Evolutionary conservation across 1,284 basidiomycete genomes (phyloP), one percentile per base, ranked within the genome.

Genomic region (Fomitiporia mediterranea): DNA sequence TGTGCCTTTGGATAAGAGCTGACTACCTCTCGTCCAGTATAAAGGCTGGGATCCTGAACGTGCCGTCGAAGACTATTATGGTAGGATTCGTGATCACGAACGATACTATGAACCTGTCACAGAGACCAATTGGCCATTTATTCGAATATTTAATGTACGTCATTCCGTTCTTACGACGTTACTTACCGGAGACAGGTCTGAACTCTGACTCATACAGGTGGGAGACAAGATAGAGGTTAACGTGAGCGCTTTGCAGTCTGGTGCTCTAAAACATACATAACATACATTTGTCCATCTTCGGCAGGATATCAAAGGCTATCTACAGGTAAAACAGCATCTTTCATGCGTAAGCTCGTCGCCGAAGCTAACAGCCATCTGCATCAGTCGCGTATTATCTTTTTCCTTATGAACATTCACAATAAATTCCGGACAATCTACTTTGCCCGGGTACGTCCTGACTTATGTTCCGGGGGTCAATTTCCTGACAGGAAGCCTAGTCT

Each of bases 371-470:
- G n/a, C n/a, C n/a, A 52, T 17, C 27, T 27, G 8, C 9, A 25
- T 32, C 75, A 98, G 83, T 94, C 92, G 2, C 79, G 95, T 60
- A 91, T 96, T 57, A 89, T 96, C 2, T 97, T 96, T 74, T 97
- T 95, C 80, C 79, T 97, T 58, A 98, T 97, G 96, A 98, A 97
- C 69, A 98, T 96, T 54, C 95, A 99, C 74, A 96, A 96, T 66
- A 79, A 81, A 49, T 89, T 87, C 64, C 81, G 95, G 19, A 94
- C 88, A 42, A 96, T 95, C 59, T 96, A 93, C 70, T 96, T 97
- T 71, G 94, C 94, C 4, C 76, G 94, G 46, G 93, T 95, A 66
- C 59, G 87, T 69, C 7, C 17, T 30, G 23, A 21, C 11, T 58
- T 35, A 8, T 43, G 11, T 11, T 35, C 25, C 40, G 34, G 17